Conservation (phyloP, 2,329 filamentous ascomycete genomes). For the Exophiala mesophila region DNA sequence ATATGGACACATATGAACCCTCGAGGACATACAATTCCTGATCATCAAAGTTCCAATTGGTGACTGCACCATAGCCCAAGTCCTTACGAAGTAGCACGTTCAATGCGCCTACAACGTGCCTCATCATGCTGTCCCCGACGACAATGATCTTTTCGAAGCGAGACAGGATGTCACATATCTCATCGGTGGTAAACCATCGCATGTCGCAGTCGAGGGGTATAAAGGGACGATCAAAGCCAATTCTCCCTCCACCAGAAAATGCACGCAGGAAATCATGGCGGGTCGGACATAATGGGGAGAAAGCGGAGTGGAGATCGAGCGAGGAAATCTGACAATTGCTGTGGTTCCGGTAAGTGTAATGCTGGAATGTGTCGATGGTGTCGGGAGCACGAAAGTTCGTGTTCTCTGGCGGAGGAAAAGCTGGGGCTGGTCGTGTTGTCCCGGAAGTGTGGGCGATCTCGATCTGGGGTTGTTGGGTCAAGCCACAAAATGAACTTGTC, state of each 20-base stretch:
- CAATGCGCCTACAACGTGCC: slow-evolving; percentile 45
- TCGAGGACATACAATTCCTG: slow-evolving; percentile 37
- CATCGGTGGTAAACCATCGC: slow-evolving; percentile 44
- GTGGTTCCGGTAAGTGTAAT: slow-evolving; percentile 40
- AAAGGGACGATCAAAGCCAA: slow-evolving; percentile 44
- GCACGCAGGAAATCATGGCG: slow-evolving; percentile 37
- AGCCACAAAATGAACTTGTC: too few relatives aligned
- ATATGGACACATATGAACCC: too few relatives aligned
- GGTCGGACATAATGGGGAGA: slow-evolving; percentile 35
- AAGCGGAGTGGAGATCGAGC: slow-evolving; percentile 39
- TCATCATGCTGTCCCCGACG: slow-evolving; percentile 47
- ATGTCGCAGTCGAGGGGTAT: slow-evolving; percentile 45
- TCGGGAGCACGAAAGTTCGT: slow-evolving; percentile 28
- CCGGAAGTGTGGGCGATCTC: too few relatives aligned
- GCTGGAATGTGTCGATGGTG: slow-evolving; percentile 36
- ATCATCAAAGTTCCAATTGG: slow-evolving; percentile 46
- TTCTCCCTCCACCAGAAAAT: slow-evolving; percentile 42
- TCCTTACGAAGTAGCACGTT: slow-evolving; percentile 45
- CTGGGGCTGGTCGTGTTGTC: slow-evolving; percentile 3
- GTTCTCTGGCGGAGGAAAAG: slow-evolving; percentile 28
- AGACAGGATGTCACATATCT: slow-evolving; percentile 43
- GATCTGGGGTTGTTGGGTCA: not conserved
- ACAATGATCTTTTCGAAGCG: slow-evolving; percentile 46
- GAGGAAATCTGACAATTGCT: slow-evolving; percentile 42
- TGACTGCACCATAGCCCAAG: slow-evolving; percentile 47